These are phyloP conservation scores for Trifolium repens DNA, from an alignment of 306 rosid species.

Conservation along the genomic window DNA sequence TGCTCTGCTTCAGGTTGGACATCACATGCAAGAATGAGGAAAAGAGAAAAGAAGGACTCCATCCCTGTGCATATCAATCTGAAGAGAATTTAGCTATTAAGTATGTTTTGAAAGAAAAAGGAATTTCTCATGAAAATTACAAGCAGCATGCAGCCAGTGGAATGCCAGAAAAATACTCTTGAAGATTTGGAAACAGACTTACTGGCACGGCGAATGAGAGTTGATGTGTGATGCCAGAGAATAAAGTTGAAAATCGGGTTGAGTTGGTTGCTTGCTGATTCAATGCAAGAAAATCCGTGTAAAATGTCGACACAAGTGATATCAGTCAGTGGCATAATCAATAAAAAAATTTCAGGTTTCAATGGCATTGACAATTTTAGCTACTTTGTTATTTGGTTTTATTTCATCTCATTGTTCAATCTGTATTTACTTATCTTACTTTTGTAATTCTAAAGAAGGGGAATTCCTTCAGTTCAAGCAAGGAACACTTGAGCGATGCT, in stretches of 20 bases:
- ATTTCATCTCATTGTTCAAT: constrained; percentile 24
- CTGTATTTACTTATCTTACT: constrained; percentile 12
- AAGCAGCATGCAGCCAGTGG: constrained; percentile 8
- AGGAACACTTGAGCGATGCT: constrained; percentile 31
- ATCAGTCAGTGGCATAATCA: constrained; percentile 45
- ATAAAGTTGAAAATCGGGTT: constrained; percentile 38
- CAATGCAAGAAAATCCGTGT: background rate
- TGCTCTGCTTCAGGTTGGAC: constrained; percentile 34
- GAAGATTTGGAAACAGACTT: constrained; percentile 34
- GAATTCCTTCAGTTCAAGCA: constrained; percentile 33
- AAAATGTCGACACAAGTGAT: constrained; percentile 62
- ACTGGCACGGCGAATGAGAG: constrained; percentile 5
- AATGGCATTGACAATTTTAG: constrained; percentile 42
- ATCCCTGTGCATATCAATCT: background rate
- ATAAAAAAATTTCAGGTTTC: background rate
- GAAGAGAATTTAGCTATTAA: constrained; percentile 40
- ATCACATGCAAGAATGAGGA: constrained; percentile 35
- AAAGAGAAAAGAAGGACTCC: constrained; percentile 34
- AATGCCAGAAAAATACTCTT: constrained; percentile 26
- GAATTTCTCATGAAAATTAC: constrained; percentile 22
- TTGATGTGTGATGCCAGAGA: constrained; percentile 27
- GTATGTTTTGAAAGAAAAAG: constrained; percentile 34
- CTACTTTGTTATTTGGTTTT: constrained; percentile 37
- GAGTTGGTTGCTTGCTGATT: no score
- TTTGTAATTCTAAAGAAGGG: constrained; percentile 53